Conservation (phyloP, 148 eudicot species). For the Heliosperma pusillum region DNA sequence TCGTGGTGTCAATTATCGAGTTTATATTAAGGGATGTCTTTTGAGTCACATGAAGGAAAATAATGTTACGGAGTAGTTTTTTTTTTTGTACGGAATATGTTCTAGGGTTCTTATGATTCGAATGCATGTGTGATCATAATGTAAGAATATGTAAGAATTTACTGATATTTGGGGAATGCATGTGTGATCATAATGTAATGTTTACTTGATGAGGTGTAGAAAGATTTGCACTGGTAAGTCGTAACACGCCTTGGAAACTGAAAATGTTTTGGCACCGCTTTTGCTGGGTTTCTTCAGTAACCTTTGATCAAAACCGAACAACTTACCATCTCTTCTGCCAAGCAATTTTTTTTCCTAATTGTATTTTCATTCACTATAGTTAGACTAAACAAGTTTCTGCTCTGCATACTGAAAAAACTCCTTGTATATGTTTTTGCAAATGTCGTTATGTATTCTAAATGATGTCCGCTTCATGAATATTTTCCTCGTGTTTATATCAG, state of each 20-base stretch:
- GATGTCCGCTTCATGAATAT: neutral
- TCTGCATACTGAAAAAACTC: neutral
- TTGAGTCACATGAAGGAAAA: neutral
- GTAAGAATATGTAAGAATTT: neutral
- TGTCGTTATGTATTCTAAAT: neutral
- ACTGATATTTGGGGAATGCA: neutral
- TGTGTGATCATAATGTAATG: neutral
- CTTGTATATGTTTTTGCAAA: neutral
- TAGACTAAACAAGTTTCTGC: neutral
- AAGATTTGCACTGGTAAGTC: neutral
- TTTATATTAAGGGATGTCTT: neutral
- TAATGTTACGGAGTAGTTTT: neutral
- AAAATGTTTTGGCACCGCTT: neutral
- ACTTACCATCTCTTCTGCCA: neutral
- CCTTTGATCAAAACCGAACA: neutral
- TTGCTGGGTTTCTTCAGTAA: neutral
- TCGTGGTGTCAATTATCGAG: neutral
- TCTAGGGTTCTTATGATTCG: neutral
- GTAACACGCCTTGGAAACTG: neutral
- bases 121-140: too few species aligned
- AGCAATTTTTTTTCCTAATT: neutral
- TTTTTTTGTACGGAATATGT: neutral
- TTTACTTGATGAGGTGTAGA: neutral
- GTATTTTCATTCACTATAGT: neutral
- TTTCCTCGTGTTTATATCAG: slow-evolving; percentile 8